Evolutionary conservation across 2,329 filamentous ascomycete genomes (phyloP).

Genomic region (Podosphaera xanthii): DNA sequence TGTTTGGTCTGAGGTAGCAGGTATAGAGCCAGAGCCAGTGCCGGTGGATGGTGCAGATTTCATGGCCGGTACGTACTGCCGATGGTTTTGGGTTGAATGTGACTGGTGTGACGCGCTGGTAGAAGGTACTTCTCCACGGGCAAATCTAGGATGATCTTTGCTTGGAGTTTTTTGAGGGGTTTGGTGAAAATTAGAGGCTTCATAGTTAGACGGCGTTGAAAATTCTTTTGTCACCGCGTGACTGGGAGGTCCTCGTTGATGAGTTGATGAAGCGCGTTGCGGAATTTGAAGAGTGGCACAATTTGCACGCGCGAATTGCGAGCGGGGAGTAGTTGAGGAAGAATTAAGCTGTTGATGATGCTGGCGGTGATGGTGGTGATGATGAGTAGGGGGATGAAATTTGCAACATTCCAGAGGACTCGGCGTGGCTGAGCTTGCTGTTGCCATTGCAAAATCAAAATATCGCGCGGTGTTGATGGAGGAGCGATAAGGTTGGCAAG

Average conservation of each 20-base stretch:
- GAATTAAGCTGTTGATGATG: background rate
- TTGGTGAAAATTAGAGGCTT: conserved; percentile 40
- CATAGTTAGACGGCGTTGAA: conserved; percentile 43
- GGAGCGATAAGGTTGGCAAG: background rate
- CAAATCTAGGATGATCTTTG: conserved; percentile 12
- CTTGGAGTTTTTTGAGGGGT: conserved; percentile 13
- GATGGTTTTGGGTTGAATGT: conserved; percentile 13
- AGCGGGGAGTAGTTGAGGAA: background rate
- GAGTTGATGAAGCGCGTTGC: conserved; percentile 8
- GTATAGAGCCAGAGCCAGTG: conserved; percentile 26
- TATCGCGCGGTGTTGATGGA: background rate
- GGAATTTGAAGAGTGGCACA: background rate
- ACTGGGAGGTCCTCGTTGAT: conserved; percentile 19
- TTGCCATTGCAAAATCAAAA: background rate
- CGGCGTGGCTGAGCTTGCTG: background rate
- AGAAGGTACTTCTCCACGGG: conserved; percentile 6
- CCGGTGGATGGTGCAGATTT: conserved; percentile 28
- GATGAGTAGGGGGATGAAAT: background rate
- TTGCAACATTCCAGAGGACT: background rate
- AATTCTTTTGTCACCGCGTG: conserved; percentile 21
- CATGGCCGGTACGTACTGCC: conserved; percentile 22
- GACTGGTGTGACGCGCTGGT: conserved; percentile 2
- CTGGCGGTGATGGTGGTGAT: background rate
- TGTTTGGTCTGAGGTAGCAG: conserved; percentile 24
- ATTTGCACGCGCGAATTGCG: background rate